phyloP scores from a whole-genome alignment of 192 early-diverging fungal species.

The Rhizophagus clarus region DNA sequence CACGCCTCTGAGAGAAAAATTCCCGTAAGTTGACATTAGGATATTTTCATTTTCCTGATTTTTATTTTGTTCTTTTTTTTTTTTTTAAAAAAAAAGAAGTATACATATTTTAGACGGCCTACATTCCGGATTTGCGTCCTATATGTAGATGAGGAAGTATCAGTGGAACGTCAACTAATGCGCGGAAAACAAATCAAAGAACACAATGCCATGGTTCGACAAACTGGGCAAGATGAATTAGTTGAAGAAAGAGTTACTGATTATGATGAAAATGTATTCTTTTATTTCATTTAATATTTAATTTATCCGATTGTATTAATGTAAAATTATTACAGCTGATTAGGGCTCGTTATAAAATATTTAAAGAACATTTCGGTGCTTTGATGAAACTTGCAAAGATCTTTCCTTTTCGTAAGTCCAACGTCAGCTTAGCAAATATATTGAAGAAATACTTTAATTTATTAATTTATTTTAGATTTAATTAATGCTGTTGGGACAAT shows the following conservation, averaged over 20 bases:
- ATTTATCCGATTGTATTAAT: background rate
- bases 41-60: too few species aligned
- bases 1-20: constrained; percentile 51
- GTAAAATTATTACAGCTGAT: constrained; percentile 40
- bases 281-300: background rate
- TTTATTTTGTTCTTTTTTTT: background rate
- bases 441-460: background rate
- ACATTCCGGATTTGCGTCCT: constrained; percentile 59
- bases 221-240: constrained; percentile 53
- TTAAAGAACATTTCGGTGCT: constrained; percentile 60
- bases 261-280: constrained; percentile 44
- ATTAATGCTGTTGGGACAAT: constrained; percentile 60
- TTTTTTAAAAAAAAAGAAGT: too few species aligned
- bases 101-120: constrained; percentile 39
- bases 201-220: constrained; percentile 50
- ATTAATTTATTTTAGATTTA: constrained; percentile 40
- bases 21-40: constrained; percentile 36
- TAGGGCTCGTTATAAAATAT: constrained; percentile 56
- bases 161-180: constrained; percentile 51
- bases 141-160: constrained; percentile 62
- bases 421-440: background rate
- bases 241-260: constrained; percentile 61
- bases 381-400: constrained; percentile 56
- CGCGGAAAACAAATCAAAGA: constrained; percentile 52
- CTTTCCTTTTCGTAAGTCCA: constrained; percentile 60